Conservation (phyloP, 305 asterid genomes). For the Solanum hybrid region DNA sequence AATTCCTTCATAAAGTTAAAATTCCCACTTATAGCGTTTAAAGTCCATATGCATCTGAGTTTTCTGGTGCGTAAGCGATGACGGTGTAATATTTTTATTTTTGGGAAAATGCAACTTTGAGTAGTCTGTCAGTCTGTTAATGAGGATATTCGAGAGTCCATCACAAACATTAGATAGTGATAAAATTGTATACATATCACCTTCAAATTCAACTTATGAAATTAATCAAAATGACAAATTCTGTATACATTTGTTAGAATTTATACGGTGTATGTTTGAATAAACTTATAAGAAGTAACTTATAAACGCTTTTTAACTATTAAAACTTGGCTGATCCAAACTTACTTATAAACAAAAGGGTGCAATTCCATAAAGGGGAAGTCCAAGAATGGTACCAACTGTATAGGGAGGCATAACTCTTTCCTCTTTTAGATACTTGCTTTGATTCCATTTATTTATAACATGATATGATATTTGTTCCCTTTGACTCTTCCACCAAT, state of each 20-base stretch:
- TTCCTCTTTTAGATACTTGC: slow-evolving; percentile 5
- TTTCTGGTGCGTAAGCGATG: background rate
- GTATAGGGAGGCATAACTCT: background rate
- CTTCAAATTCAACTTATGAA: too few relatives aligned
- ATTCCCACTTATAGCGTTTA: background rate
- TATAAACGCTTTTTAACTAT: too few relatives aligned
- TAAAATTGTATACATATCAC: too few relatives aligned
- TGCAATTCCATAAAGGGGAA: slow-evolving; percentile 3
- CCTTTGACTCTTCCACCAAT: background rate
- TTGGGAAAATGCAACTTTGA: background rate
- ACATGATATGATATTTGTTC: background rate
- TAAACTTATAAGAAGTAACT: too few relatives aligned
- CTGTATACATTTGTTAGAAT: background rate
- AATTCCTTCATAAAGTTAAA: slow-evolving; percentile 4
- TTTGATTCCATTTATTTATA: slow-evolving; percentile 8
- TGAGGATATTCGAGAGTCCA: background rate
- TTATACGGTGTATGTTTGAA: background rate
- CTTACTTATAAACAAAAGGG: background rate
- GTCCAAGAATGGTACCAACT: slow-evolving; percentile 4
- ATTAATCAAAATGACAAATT: background rate
- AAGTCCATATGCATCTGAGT: background rate
- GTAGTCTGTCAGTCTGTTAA: background rate
- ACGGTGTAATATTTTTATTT: background rate
- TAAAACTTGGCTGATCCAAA: background rate
- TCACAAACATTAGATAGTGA: background rate